These are phyloP conservation scores for Thielaviopsis ethacetica DNA, from an alignment of 2,329 filamentous ascomycete species.

Conservation along the genomic window DNA sequence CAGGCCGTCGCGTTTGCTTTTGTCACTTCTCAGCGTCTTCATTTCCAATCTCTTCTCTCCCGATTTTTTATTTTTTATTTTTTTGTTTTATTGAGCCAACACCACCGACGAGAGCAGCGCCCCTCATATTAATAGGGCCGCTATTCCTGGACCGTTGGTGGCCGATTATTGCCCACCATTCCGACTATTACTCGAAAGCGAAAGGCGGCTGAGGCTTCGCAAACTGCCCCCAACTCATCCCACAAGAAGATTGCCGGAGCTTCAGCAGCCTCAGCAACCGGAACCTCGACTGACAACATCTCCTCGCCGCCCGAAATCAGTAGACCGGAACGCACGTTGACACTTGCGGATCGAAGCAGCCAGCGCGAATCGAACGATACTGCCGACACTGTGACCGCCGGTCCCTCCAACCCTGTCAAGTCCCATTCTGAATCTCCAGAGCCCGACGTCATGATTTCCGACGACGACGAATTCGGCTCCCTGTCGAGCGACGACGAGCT, in stretches of 20 bases:
- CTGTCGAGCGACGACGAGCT: conserved; percentile 55
- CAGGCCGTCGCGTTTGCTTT: background rate
- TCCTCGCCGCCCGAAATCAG: background rate
- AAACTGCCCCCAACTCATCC: conserved; percentile 26
- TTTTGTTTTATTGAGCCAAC: background rate
- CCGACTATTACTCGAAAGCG: conserved; percentile 42
- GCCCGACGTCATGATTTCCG: conserved; percentile 67
- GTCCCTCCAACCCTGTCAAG: conserved; percentile 12
- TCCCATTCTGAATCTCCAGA: conserved; percentile 17
- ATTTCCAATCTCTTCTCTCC: background rate
- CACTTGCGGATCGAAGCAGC: background rate
- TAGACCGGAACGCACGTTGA: background rate
- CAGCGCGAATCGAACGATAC: background rate
- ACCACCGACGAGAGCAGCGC: background rate
- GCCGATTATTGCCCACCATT: conserved; percentile 27
- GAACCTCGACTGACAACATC: conserved; percentile 1
- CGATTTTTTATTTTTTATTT: background rate
- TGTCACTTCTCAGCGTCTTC: background rate
- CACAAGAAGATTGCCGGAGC: conserved; percentile 32
- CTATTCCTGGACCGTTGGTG: background rate
- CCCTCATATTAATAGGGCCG: background rate
- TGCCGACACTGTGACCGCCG: conserved; percentile 41
- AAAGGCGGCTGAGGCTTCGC: conserved; percentile 47
- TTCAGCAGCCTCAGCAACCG: conserved; percentile 30
- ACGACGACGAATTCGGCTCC: conserved; percentile 83